Conservation (phyloP, 1,284 basidiomycete genomes). For the Cryptococcus sp. region DNA sequence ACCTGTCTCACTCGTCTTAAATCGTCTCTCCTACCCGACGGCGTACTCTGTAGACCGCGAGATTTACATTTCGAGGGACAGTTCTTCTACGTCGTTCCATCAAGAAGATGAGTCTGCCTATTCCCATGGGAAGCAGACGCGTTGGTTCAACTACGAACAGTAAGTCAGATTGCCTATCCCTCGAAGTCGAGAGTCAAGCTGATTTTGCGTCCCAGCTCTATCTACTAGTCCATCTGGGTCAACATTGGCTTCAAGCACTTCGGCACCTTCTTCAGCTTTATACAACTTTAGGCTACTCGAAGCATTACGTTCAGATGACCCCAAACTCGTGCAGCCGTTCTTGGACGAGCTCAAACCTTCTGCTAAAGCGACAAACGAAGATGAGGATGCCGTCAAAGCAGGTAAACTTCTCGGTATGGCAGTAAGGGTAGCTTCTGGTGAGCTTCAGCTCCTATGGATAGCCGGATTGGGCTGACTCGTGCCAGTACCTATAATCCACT, state of each 20-base stretch:
- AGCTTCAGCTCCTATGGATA: too few species aligned
- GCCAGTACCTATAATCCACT: conserved; percentile 60
- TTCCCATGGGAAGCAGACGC: too few species aligned
- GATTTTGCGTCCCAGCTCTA: neutral
- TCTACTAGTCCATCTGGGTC: conserved; percentile 10
- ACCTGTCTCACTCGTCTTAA: too few species aligned
- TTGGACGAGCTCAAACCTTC: conserved; percentile 62
- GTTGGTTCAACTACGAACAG: too few species aligned
- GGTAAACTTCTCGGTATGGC: conserved; percentile 79
- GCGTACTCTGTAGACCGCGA: too few species aligned
- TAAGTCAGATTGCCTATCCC: too few species aligned
- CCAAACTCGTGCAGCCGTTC: conserved; percentile 73
- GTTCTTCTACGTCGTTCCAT: too few species aligned
- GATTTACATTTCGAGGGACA: too few species aligned
- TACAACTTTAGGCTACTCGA: conserved; percentile 74
- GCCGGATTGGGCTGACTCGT: neutral
- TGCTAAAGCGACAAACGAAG: conserved; percentile 48
- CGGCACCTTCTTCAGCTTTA: conserved; percentile 49
- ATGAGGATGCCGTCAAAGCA: conserved; percentile 49
- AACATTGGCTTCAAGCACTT: conserved; percentile 4
- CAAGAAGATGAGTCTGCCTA: too few species aligned
- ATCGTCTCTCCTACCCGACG: too few species aligned
- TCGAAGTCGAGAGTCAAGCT: too few species aligned
- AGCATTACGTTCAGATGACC: conserved; percentile 71
- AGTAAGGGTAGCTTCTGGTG: conserved; percentile 76